Evolutionary conservation across 75 land plant species (phyloP), one percentile per base, ranked within the genome.

Genomic region (Ceratopteris richardii): DNA sequence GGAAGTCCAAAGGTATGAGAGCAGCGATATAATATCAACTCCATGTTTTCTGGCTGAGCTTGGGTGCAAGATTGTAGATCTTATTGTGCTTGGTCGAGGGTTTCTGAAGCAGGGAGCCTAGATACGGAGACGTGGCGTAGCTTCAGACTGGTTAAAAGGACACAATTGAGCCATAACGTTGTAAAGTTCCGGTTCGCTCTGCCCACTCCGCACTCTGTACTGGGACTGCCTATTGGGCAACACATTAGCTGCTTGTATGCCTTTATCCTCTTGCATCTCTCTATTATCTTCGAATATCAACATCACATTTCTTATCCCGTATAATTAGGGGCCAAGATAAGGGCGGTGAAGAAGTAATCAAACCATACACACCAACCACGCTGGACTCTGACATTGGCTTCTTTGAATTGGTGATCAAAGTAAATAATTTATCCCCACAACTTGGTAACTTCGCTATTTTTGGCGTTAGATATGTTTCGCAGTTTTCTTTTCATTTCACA

Each of bases 141-240:
- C 11, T 92, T 88, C 58, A 76, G 85, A 69, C 80, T 88, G 47
- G 80, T 82, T 29, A 74, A 85, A 56, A 61, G 70, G 18, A 76
- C 61, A 0, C 86, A 80, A 54, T 60, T 92, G 7, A 88, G 94
- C 66, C 97, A 81, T 64, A 92, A 92, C 76, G 89, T 85, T 33
- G 86, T 88, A 11, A 82, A 69, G 66, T 77, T 92, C 46, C 78
- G 29, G 37, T 88, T 92, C 71, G 80, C 78, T 26, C 74, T 92
- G 61, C 84, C 85, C 14, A 82, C 90, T 31, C 95, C 82, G 10
- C 71, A 81, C n/a, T 81, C 95, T 24, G 73, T 88, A 2, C 72
- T 92, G 63, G 97, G 95, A 0, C 86, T 92, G 40, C 97, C 97
- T 30, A 85, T 92, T 57, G 97, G 97, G 29, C 89, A 88, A 40